Conservation (phyloP, 2,329 filamentous ascomycete species). For the Penicillium sp. region DNA sequence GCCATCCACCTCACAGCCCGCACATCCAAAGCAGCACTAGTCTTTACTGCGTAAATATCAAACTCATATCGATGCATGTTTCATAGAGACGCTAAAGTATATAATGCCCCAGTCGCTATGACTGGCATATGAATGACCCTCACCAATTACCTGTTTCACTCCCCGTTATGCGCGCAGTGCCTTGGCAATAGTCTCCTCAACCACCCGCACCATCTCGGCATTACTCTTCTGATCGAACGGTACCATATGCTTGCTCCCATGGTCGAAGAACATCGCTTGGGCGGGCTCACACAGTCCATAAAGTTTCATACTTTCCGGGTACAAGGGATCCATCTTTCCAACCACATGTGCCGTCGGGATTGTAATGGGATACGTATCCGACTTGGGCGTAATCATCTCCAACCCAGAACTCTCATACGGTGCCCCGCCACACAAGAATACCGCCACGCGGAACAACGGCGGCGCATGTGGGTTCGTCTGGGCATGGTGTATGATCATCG, state of each 20-base stretch:
- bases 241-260: slow-evolving; percentile 32
- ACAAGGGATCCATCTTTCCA: slow-evolving; percentile 33
- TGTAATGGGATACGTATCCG: slow-evolving; percentile 18
- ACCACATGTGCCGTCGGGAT: slow-evolving; percentile 40
- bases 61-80: slow-evolving; percentile 7
- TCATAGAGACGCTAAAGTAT: slow-evolving; percentile 6
- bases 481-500: slow-evolving; percentile 22
- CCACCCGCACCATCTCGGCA: slow-evolving; percentile 23
- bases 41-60: not conserved
- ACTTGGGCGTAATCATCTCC: slow-evolving; percentile 10
- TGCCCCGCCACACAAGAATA: slow-evolving; percentile 28
- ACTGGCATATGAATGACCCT: not conserved
- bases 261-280: slow-evolving; percentile 32
- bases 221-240: slow-evolving; percentile 31
- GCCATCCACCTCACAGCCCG: not conserved
- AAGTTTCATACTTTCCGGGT: slow-evolving; percentile 27
- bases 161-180: slow-evolving; percentile 10
- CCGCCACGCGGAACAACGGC: slow-evolving; percentile 28
- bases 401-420: slow-evolving; percentile 25
- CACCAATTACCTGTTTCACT: not conserved
- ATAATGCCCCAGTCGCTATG: not conserved
- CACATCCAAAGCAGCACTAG: slow-evolving; percentile 7
- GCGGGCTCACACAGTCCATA: slow-evolving; percentile 32
- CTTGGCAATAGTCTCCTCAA: slow-evolving; percentile 25
- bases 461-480: slow-evolving; percentile 14